These are phyloP conservation scores for Trypanosomatidae sp. DNA, from an alignment of 208 protist genomes.

Conservation along the genomic window DNA sequence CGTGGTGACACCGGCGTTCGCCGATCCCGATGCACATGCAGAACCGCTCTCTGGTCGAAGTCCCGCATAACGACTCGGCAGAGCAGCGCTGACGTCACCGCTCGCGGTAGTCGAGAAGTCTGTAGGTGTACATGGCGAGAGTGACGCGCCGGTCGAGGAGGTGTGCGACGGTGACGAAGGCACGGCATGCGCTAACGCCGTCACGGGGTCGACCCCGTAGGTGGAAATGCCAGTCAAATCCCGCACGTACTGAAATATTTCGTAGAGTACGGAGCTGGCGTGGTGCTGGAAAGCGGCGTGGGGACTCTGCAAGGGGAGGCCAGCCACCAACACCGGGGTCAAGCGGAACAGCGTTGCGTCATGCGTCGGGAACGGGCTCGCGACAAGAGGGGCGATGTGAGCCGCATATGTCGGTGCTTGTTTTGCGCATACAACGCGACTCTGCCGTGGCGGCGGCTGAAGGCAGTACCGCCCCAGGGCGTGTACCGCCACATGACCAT, in stretches of 20 bases:
- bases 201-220: slow-evolving; percentile 64
- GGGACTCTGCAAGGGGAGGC: slow-evolving; percentile 57
- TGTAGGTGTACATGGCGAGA: background rate
- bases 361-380: slow-evolving; percentile 58
- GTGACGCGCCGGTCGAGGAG: background rate
- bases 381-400: slow-evolving; percentile 15
- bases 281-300: slow-evolving; percentile 59
- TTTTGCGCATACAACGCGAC: background rate
- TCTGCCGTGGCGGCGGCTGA: slow-evolving; percentile 27
- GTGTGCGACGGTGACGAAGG: background rate
- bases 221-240: slow-evolving; percentile 65
- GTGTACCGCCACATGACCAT: slow-evolving; percentile 74
- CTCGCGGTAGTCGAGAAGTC: background rate
- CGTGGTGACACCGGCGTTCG: background rate
- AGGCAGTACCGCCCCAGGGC: slow-evolving; percentile 62
- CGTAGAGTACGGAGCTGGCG: slow-evolving; percentile 50
- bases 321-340: slow-evolving; percentile 47
- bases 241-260: slow-evolving; percentile 56
- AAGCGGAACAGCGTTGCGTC: slow-evolving; percentile 77
- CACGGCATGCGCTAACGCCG: slow-evolving; percentile 22
- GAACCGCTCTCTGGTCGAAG: background rate
- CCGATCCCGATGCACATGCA: background rate
- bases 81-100: background rate
- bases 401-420: background rate
- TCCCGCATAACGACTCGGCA: background rate